Conservation (phyloP, 108 stramenopile species). For the Stephanodiscus triporus region DNA sequence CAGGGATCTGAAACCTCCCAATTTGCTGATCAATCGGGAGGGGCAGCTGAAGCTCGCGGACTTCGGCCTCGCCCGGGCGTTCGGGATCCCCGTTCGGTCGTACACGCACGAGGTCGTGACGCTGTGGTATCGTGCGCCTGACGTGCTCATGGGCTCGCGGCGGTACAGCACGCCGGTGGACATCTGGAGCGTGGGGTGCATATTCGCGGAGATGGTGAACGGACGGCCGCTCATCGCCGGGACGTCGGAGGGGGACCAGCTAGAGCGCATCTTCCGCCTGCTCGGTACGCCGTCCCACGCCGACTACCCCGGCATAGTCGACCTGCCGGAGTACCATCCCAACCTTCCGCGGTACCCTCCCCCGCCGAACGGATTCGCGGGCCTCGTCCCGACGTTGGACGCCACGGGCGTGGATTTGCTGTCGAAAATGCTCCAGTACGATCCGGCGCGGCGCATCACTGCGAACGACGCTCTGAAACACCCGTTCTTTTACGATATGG, state of each 20-base stretch:
- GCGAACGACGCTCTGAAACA: constrained; percentile 94
- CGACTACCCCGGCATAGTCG: constrained; percentile 91
- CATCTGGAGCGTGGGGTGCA: constrained; percentile 98
- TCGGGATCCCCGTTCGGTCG: constrained; percentile 95
- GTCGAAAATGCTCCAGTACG: constrained; percentile 89
- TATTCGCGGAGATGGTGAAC: constrained; percentile 98
- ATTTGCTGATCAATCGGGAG: constrained; percentile 96
- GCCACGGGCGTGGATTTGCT: constrained; percentile 86
- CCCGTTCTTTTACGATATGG: constrained; percentile 87
- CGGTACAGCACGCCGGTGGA: constrained; percentile 98
- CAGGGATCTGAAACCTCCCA: constrained; percentile 96
- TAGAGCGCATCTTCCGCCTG: constrained; percentile 91
- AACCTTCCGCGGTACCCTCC: constrained; percentile 84
- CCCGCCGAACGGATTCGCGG: constrained; percentile 78
- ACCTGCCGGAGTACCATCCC: constrained; percentile 91
- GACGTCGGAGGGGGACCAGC: constrained; percentile 89
- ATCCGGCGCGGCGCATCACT: constrained; percentile 89
- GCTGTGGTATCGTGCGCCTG: constrained; percentile 99
- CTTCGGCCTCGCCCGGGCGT: constrained; percentile 98
- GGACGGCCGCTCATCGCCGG: constrained; percentile 90
- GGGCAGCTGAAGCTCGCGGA: constrained; percentile 98
- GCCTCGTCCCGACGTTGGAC: constrained; percentile 86
- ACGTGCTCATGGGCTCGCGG: constrained; percentile 95
- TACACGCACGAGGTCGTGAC: constrained; percentile 98
- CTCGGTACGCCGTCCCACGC: constrained; percentile 81